Base-by-base conservation (phyloP, 2,329 filamentous ascomycete species). In the Aspergillus hiratsukae region DNA sequence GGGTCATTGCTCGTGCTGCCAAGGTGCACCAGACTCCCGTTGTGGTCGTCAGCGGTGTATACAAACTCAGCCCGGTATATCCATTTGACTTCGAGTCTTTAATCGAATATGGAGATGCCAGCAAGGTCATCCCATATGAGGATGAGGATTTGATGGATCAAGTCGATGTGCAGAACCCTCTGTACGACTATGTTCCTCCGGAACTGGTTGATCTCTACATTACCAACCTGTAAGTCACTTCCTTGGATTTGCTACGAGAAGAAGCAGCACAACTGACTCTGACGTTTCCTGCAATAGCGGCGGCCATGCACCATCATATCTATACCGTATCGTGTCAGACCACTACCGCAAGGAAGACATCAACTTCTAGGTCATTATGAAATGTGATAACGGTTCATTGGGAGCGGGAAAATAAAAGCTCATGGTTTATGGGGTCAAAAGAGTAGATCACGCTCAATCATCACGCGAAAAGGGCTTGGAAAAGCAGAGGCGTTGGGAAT, bases 31-130 rank as follows among this genome's bases (percentile, higher is more conserved):
- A 87, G 62, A 90, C 88, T 25, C 89, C 91, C 0, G 92, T 99
- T 19, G 87, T 97, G 25, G 90, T 95, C 3, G 83, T 99, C 46
- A 89, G 88, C 52, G 93, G 91, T 31, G 87, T 97, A 21, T 97
- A 97, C 80, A 96, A 96, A 75, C 83, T 99, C 54, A 95, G 90
- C 64, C 92, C 94, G 0, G 87, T 95, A 57, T 93, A 91, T 66
- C 89, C 91, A 1, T 92, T 91, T 66, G 87, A 94, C 66, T 87
- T 89, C 53, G 88, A 91, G 61, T 85, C 86, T 4, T 78, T 96
- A 58, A 89, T 96, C 57, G 93, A 97, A 75, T 91, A 91, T 76
- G 93, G 91, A 17, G 87, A 92, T 70, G 85, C 91, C 1, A 86
- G 87, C 53, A 87, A 83, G 62, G 87, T 91, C 55, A 84, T 94